phyloP scores from a whole-genome alignment of 805 yeast genomes.

The Metschnikowia drakensbergensis region DNA sequence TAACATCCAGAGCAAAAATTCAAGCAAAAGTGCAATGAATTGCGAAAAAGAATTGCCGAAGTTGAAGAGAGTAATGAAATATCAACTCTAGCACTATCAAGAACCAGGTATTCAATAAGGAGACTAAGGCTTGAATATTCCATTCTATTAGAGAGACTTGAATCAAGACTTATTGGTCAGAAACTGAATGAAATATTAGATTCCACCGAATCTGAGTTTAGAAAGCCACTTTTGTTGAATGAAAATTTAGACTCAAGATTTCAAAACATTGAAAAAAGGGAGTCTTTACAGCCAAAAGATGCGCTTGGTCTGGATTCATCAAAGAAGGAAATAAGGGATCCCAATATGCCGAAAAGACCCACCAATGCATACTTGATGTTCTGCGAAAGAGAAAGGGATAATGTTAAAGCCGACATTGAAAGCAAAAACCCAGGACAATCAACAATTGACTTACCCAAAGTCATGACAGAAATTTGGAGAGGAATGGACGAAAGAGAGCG shows the following conservation, averaged over 20 bases:
- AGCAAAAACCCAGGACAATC: constrained; percentile 43
- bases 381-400: constrained; percentile 82
- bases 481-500: constrained; percentile 62
- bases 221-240: constrained; percentile 35
- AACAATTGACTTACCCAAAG: constrained; percentile 63
- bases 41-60: constrained; percentile 64
- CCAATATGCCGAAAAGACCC: constrained; percentile 83
- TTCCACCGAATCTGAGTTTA: constrained; percentile 38
- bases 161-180: constrained; percentile 28
- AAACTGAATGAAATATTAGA: constrained; percentile 21
- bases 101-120: constrained; percentile 72
- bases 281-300: constrained; percentile 8
- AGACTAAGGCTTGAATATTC: constrained; percentile 81
- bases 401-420: constrained; percentile 56
- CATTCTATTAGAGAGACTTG: constrained; percentile 74
- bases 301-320: constrained; percentile 18
- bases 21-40: constrained; percentile 65
- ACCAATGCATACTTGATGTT: constrained; percentile 84
- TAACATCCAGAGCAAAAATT: constrained; percentile 35
- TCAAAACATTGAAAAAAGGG: constrained; percentile 13
- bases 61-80: constrained; percentile 76
- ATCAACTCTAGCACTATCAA: constrained; percentile 68
- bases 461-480: constrained; percentile 86
- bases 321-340: constrained; percentile 49
- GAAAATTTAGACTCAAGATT: constrained; percentile 23